A percentile compares a stretch with the other conserved stretches of the same genome.
phyloP scores from a whole-genome alignment of 1,284 basidiomycete genomes.

The Inonotus obliquus region DNA sequence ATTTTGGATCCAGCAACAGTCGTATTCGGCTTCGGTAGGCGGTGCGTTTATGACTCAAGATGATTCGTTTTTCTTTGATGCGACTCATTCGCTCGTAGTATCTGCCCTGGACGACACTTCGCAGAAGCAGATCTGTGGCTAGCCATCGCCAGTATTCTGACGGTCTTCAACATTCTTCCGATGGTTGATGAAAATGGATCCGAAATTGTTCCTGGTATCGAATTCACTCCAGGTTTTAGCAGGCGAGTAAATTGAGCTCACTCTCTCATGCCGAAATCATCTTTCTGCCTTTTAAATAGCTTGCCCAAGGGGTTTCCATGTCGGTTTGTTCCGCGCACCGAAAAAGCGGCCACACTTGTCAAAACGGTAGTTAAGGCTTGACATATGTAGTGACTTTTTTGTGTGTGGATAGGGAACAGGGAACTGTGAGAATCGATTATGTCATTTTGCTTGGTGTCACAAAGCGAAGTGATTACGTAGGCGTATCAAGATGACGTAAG shows the following conservation, averaged over 20 bases:
- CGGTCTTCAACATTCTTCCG: constrained; percentile 15
- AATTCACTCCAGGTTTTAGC: neutral
- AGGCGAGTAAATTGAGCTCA: neutral
- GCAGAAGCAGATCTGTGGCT: constrained; percentile 21
- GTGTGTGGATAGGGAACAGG: neutral
- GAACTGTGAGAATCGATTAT: too few species aligned
- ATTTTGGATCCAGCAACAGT: constrained; percentile 1
- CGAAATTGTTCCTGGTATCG: constrained; percentile 19
- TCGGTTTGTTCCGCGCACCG: constrained; percentile 21
- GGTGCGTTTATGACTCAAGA: constrained; percentile 31
- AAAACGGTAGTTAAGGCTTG: neutral
- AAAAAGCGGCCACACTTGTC: neutral
- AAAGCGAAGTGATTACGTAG: too few species aligned
- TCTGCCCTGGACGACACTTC: constrained; percentile 23
- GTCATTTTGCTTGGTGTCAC: too few species aligned
- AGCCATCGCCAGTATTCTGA: constrained; percentile 12
- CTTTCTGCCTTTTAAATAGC: constrained; percentile 16
- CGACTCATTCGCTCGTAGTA: constrained; percentile 13
- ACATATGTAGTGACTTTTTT: neutral
- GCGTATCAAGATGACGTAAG: too few species aligned
- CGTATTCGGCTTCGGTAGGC: constrained; percentile 15
- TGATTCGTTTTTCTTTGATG: constrained; percentile 3
- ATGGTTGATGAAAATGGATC: constrained; percentile 2
- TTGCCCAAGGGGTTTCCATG: constrained; percentile 24
- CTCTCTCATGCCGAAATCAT: neutral